phyloP scores from a whole-genome alignment of 164 flowering plant species.

The Platanus orientalis region DNA sequence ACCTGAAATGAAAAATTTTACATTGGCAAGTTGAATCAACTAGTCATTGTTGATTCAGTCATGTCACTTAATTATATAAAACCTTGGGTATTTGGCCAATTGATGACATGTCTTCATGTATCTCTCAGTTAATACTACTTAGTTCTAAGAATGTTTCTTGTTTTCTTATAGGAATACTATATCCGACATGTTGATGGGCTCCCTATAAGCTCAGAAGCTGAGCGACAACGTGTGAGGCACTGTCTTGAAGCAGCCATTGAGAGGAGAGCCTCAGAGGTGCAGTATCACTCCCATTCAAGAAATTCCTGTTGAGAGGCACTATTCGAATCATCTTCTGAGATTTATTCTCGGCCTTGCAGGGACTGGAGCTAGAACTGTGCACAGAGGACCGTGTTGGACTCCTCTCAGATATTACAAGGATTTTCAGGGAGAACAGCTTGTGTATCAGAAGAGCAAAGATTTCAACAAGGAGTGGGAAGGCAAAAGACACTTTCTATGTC shows the following conservation, averaged over 20 bases:
- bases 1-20: no score
- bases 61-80: no score
- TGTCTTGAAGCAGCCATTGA: constrained; percentile 54
- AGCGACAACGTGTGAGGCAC: constrained; percentile 36
- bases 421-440: constrained; percentile 78
- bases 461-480: constrained; percentile 63
- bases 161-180: constrained; percentile 41
- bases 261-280: constrained; percentile 45
- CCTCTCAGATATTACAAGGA: constrained; percentile 72
- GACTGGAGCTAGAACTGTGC: constrained; percentile 66
- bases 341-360: constrained; percentile 38
- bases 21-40: no score
- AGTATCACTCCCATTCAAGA: neutral
- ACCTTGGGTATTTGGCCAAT: no score
- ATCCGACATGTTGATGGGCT: constrained; percentile 51
- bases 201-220: constrained; percentile 52
- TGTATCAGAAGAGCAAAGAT: constrained; percentile 72
- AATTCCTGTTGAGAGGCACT: neutral
- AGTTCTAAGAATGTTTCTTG: constrained; percentile 2
- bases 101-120: no score
- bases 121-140: no score
- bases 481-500: constrained; percentile 68
- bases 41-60: no score
- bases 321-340: neutral
- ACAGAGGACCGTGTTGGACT: constrained; percentile 56